Evolutionary conservation across 768 basidiomycete genomes (phyloP), one percentile per base, ranked within the genome.

Genomic region (Crassisporium funariophilum): DNA sequence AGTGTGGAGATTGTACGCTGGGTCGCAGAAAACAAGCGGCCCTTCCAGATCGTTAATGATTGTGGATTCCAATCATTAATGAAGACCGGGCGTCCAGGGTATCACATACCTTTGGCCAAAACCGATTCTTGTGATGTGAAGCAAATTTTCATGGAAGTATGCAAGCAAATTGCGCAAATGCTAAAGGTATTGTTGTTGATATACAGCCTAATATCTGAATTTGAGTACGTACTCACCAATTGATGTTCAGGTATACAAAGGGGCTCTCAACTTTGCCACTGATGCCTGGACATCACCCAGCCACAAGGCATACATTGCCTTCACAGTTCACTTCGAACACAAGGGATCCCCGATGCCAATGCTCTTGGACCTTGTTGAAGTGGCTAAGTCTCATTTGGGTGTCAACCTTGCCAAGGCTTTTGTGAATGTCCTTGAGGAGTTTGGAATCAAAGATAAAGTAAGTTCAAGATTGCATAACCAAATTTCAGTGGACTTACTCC

Each of bases 221-320:
- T 29, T 13, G 13, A 29, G 27, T 7, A 13, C 27, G 13, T 7
- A 29, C 27, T 29, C 27, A 29, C 27, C 27, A 7, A 13, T 17
- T 36, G 10, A 15, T 33, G 21, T 40, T 34, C 40, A 62, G 61
- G 46, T 50, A 19, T 47, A 59, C 33, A 33, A 54, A 2, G 58
- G 63, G 0, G 35, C 41, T 4, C 35, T 64, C 4, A 62, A 45
- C 50, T 60, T 61, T 40, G 52, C 49, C 0, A 61, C 56, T 57
- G 2, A 31, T 31, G 41, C 27, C 7, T 29, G 27, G 27, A 29
- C 27, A 29, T 29, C 27, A 13, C 27, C 27, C 27, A 29, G 13
- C 27, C 27, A 29, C 13, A 29, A 29, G 27, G 27, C 27, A 29
- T 29, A 29, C 27, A 29, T 29, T 29, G 41, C 41, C 23, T 10